Evolutionary conservation across 805 yeast species (phyloP).

Genomic region (Naumovozyma baii): DNA sequence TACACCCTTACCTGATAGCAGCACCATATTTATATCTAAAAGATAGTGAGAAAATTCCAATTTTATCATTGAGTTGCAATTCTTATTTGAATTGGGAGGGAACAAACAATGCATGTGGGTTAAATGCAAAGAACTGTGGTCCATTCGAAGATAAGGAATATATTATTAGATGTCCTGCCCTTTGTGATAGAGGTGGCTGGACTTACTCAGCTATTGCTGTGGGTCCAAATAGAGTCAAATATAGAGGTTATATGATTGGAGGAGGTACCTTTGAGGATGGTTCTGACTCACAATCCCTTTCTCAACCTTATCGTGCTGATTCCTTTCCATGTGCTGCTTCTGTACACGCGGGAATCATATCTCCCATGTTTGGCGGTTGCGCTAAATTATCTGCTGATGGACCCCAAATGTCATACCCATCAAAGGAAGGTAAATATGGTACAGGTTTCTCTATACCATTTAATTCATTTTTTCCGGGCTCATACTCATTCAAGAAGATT

Average conservation of each 20-base stretch:
- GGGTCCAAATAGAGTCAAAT: slow-evolving; percentile 58
- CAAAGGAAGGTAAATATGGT: slow-evolving; percentile 42
- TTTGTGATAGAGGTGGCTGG: slow-evolving; percentile 73
- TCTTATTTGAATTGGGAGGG: slow-evolving; percentile 56
- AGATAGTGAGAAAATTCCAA: slow-evolving; percentile 21
- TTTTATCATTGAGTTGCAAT: slow-evolving; percentile 33
- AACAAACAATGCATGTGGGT: slow-evolving; percentile 66
- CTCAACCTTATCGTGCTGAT: slow-evolving; percentile 74
- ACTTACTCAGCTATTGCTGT: slow-evolving; percentile 66
- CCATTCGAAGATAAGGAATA: slow-evolving; percentile 39
- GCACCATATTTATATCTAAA: slow-evolving; percentile 30
- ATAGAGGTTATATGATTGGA: slow-evolving; percentile 66
- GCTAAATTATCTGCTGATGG: slow-evolving; percentile 54
- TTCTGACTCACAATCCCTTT: slow-evolving; percentile 22
- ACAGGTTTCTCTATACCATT: slow-evolving; percentile 45
- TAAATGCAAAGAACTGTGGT: slow-evolving; percentile 52
- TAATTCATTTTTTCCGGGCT: slow-evolving; percentile 64
- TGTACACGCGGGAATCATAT: slow-evolving; percentile 70
- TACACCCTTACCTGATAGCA: slow-evolving; percentile 38
- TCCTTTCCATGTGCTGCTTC: slow-evolving; percentile 88
- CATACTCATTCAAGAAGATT: slow-evolving; percentile 49
- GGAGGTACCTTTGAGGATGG: slow-evolving; percentile 42
- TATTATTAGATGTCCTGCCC: slow-evolving; percentile 72
- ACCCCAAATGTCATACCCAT: slow-evolving; percentile 38
- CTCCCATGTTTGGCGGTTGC: slow-evolving; percentile 72